A percentile compares a stretch with the other conserved stretches of the same genome.
phyloP scores from a whole-genome alignment of 1,284 basidiomycete species.

The Apiotrichum sp. region DNA sequence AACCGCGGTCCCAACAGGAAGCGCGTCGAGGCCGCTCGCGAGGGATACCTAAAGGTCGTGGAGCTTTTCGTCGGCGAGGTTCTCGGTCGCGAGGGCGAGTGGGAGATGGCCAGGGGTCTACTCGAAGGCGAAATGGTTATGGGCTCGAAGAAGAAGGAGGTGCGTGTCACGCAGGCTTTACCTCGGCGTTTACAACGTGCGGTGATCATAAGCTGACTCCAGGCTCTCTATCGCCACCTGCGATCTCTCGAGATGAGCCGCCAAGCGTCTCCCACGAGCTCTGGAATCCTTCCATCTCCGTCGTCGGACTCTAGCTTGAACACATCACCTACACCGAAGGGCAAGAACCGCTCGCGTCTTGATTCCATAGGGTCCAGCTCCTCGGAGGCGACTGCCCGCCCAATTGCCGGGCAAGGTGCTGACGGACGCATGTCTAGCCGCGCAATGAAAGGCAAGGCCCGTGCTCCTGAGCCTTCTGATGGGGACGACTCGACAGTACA shows the following conservation, averaged over 20 bases:
- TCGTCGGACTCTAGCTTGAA: conserved; percentile 3
- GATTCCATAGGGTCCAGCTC: conserved; percentile 2
- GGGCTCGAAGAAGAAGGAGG: conserved; percentile 42
- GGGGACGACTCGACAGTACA: conserved; percentile 9
- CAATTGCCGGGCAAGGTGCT: not conserved
- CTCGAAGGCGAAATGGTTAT: conserved; percentile 40
- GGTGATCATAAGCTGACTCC: not conserved
- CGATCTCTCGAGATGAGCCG: conserved; percentile 21
- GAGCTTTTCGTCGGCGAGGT: conserved; percentile 44
- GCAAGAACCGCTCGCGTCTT: conserved; percentile 3
- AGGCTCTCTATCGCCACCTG: conserved; percentile 38
- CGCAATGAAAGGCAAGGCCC: conserved; percentile 8
- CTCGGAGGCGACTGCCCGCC: conserved; percentile 15
- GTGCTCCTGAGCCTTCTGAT: conserved; percentile 1
- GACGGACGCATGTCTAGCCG: not conserved
- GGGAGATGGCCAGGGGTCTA: conserved; percentile 42
- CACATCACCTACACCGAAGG: not conserved
- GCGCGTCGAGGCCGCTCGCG: conserved; percentile 33
- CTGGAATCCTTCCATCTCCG: conserved; percentile 15
- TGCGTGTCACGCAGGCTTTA: conserved; percentile 6
- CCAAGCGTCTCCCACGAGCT: conserved; percentile 26
- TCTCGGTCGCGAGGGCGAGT: conserved; percentile 38
- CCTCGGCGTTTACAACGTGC: not conserved
- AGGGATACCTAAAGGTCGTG: conserved; percentile 41
- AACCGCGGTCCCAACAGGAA: conserved; percentile 11